Evolutionary conservation across 306 rosid species (phyloP), one percentile per base, ranked within the genome.

Genomic region (Styphnolobium japonicum): DNA sequence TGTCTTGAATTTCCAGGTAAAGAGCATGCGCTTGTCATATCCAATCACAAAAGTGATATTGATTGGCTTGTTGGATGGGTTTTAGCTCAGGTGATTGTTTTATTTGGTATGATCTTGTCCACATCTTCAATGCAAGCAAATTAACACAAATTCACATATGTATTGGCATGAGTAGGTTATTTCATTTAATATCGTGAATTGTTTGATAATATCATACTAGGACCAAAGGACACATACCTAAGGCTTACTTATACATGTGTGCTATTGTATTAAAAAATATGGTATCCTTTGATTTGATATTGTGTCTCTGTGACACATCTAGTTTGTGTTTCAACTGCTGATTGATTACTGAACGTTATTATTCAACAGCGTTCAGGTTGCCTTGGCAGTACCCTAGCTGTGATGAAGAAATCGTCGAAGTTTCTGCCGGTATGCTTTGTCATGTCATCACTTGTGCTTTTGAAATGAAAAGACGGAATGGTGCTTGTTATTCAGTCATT

Each of bases 41-140:
- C 65, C 82, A 94, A 94, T 85, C 98, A 94, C 79, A 89, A 73
- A 90, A 94, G 98, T 85, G 98, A 92, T 52, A 92, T 92, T 73
- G 97, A 94, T 82, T 94, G 98, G 98, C 97, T 94, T 73, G 92
- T 92, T 86, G 97, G 97, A 83, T 92, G 97, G 98, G 85, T 90
- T 76, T 76, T 90, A 76, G 94, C 97, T 80, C 91, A 92, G 98
- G 98, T 94, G 85, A 86, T 64, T 70, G 19, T 67, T 75, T 79
- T 81, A 78, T 74, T 52, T 57, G 29, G 63, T 45, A 68, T 42
- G 43, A 60, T 36, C 42, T 53, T 57, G 77, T 40, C 76, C 75
- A 67, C 77, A 62, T 49, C 34, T 70, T 70, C 14, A 66, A 71
- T 51, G 22, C 46, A 55, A 57, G 29, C 52, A 57, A 71, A 65